Base-by-base conservation (phyloP, 2,329 filamentous ascomycete genomes). In the Penicillium sp. region DNA sequence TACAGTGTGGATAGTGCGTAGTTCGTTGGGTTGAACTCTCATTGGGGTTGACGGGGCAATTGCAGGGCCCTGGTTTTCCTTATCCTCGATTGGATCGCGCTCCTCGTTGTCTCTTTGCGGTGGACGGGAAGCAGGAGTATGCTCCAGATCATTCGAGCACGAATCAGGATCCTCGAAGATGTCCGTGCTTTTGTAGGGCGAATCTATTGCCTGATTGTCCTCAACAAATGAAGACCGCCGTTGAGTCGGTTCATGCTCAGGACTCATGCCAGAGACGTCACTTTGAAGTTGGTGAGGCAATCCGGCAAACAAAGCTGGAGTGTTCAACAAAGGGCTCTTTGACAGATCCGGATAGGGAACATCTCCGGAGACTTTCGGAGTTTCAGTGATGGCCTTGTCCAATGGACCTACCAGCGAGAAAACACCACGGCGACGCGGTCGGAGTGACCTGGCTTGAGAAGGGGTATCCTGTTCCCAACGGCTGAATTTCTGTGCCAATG, bases 1-100 rank as follows among this genome's bases (percentile, higher is more conserved):
- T 0, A 88, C 83, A 0, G 88, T 91, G 66, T 87, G 81, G 54
- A 86, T 80, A n/a, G 77, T 73, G 36, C 75, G 74, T 47, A 76
- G 75, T n/a, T 68, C 71, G n/a, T 75, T 61, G 0, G 72, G 69
- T 13, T 62, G 61, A 7, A 57, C 67, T 38, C 80, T 77, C 41
- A 77, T 71, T 0, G 84, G 84, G 1, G 84, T 87, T 7, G 75
- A 70, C 1, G 80, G 80, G 28, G 62, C 59, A 28, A 63, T 56
- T 41, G 58, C 37, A 22, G 46, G 49, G 3, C 50, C 41, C 5
- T 53, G 45, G 35, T 68, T 67, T 45, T 69, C 64, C 45, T 68
- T 69, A 19, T 66, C 34, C 47, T 64, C 30, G 50, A 64, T 51
- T 1, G 46, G 46, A 29, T 42, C 25, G 2, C 9, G 30, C 4